Conservation (phyloP, 306 rosid genomes). For the Cotoneaster glaucophyllus region DNA sequence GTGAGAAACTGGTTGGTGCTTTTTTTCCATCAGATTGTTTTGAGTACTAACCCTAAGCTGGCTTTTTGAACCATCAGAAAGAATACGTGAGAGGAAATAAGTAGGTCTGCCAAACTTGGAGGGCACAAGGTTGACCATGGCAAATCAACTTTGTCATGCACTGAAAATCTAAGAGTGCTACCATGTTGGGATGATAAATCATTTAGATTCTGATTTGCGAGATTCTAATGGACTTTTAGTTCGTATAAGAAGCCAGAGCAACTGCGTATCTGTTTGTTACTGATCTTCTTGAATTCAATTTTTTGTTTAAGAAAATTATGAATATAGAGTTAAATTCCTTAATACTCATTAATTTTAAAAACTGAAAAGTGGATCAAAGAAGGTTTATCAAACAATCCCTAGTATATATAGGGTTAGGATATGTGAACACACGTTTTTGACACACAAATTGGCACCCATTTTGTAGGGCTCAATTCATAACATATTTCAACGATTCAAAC, state of each 20-base stretch:
- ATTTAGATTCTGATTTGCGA: background rate
- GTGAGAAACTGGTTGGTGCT: background rate
- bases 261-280: background rate
- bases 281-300: too few relatives aligned
- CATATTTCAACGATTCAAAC: too few relatives aligned
- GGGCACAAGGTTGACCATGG: background rate
- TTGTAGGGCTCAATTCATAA: too few relatives aligned
- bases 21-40: background rate
- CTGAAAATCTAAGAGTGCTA: background rate
- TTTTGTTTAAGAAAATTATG: background rate
- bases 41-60: background rate
- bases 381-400: too few relatives aligned
- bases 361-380: background rate
- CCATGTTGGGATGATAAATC: background rate
- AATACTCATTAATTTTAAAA: background rate
- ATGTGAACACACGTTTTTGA: too few relatives aligned
- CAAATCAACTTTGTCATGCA: background rate
- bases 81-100: background rate
- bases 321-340: too few relatives aligned
- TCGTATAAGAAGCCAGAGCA: background rate
- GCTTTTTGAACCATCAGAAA: background rate
- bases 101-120: constrained; percentile 8
- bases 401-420: too few relatives aligned
- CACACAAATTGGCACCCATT: too few relatives aligned
- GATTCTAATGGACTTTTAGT: background rate